Conservation (phyloP, 106 monocot genomes). For the Dendrobium huoshanense region DNA sequence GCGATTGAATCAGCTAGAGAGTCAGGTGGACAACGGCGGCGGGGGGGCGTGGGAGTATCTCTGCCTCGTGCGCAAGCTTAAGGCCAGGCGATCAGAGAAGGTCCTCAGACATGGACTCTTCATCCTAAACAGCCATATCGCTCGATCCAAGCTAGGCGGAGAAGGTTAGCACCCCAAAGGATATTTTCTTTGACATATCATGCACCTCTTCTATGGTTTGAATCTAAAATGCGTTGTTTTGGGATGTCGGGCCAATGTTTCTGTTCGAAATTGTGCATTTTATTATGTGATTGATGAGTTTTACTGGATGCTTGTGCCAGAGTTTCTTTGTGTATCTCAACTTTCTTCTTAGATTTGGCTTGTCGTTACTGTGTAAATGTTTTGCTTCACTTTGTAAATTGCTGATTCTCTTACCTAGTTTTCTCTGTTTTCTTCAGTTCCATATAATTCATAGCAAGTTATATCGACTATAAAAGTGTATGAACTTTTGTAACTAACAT, state of each 20-base stretch:
- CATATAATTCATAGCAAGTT: neutral
- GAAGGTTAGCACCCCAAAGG: constrained; percentile 37
- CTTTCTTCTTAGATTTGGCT: neutral
- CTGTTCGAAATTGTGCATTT: neutral
- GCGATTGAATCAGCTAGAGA: constrained; percentile 46
- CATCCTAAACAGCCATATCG: constrained; percentile 57
- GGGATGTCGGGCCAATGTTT: neutral
- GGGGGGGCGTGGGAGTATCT: constrained; percentile 94
- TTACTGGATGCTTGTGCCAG: neutral
- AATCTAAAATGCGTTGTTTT: neutral
- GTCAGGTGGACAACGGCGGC: constrained; percentile 63
- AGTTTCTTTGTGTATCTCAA: neutral
- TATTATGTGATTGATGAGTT: neutral
- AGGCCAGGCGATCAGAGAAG: constrained; percentile 60
- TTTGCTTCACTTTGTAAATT: neutral
- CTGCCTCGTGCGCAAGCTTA: constrained; percentile 72
- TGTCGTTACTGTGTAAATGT: neutral
- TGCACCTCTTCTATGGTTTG: neutral
- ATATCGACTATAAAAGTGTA: neutral
- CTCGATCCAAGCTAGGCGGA: constrained; percentile 67
- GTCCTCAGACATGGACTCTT: constrained; percentile 65
- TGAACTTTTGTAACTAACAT: neutral
- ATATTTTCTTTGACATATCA: neutral
- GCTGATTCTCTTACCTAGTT: neutral
- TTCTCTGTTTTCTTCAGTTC: neutral